Conservation (phyloP, 495 filamentous ascomycete species). For the Neurospora cerealis region DNA sequence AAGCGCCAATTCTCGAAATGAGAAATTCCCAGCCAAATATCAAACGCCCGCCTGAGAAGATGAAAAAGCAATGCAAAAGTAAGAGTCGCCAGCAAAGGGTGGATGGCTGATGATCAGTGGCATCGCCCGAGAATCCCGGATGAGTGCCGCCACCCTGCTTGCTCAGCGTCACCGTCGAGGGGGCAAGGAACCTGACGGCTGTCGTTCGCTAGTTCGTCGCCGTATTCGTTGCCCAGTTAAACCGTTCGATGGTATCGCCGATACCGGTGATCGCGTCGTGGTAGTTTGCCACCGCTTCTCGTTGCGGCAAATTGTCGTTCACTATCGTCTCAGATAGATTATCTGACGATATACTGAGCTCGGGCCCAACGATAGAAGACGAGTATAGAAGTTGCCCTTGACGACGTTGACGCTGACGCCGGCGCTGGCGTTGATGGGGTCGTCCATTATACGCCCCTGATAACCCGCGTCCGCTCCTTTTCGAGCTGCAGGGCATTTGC, state of each 20-base stretch:
- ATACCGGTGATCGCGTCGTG: neutral
- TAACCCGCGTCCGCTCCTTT: constrained; percentile 65
- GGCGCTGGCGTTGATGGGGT: neutral
- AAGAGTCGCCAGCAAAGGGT: neutral
- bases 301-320: neutral
- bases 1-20: neutral
- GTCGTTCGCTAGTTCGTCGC: neutral
- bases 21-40: neutral
- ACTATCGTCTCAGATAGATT: neutral
- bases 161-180: neutral
- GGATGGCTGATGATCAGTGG: neutral
- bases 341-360: neutral
- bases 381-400: neutral
- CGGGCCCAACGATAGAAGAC: neutral
- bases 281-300: neutral
- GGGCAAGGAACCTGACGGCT: neutral
- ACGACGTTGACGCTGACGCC: neutral
- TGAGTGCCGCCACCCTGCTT: neutral
- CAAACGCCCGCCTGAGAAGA: neutral
- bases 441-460: constrained; percentile 34
- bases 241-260: neutral
- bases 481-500: constrained; percentile 87
- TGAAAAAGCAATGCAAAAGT: neutral
- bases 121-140: neutral
- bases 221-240: neutral